phyloP scores from a whole-genome alignment of 2,329 filamentous ascomycete species.

The Diaporthe amygdali region DNA sequence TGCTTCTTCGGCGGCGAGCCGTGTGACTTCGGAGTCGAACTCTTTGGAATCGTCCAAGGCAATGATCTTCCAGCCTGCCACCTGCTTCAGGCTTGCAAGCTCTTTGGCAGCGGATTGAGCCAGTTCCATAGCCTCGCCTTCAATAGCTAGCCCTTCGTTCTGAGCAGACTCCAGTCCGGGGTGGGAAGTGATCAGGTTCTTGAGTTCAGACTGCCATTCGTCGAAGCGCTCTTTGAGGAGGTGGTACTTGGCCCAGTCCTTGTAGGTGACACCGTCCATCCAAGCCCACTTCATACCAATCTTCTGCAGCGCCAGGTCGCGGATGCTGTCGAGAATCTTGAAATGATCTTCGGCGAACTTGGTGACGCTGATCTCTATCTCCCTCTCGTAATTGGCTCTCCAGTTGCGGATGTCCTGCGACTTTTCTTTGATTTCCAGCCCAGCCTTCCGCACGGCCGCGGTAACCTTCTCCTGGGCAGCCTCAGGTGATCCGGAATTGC shows the following conservation, averaged over 20 bases:
- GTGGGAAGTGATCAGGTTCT: constrained; percentile 76
- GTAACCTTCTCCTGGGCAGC: constrained; percentile 49
- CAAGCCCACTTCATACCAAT: constrained; percentile 95
- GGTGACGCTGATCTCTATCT: constrained; percentile 71
- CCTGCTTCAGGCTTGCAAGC: constrained; percentile 79
- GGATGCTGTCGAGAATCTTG: constrained; percentile 80
- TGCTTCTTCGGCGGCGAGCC: constrained; percentile 56
- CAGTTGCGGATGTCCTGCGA: constrained; percentile 80
- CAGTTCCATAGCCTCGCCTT: constrained; percentile 80
- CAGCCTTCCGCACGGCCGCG: constrained; percentile 66
- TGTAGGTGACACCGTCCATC: constrained; percentile 94
- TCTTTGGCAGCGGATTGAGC: constrained; percentile 82
- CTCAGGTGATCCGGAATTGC: constrained; percentile 40
- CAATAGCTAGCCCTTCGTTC: constrained; percentile 60
- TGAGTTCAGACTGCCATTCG: constrained; percentile 84
- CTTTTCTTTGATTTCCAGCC: constrained; percentile 75
- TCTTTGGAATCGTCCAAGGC: constrained; percentile 77
- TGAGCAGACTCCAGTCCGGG: constrained; percentile 72
- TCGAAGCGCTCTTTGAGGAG: constrained; percentile 82
- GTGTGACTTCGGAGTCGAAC: constrained; percentile 73
- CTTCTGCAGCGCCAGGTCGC: constrained; percentile 84
- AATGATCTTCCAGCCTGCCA: constrained; percentile 82
- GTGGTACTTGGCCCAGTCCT: constrained; percentile 96
- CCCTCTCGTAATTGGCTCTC: constrained; percentile 73
- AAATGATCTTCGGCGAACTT: constrained; percentile 81